phyloP scores from a whole-genome alignment of 2,329 filamentous ascomycete genomes.

The Stenocarpella maydis region DNA sequence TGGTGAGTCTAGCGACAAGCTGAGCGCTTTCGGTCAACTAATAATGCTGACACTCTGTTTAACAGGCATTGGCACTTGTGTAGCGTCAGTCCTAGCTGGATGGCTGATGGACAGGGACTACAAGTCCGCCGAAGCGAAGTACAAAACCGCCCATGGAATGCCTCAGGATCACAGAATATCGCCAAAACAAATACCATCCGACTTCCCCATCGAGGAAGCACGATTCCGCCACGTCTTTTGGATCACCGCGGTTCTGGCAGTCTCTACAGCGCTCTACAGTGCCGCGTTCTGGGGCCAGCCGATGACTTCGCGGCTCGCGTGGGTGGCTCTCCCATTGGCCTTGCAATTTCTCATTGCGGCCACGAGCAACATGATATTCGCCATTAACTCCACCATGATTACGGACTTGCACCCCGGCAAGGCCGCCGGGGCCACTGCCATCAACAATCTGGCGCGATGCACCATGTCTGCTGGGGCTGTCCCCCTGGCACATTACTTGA shows the following conservation, averaged over 20 bases:
- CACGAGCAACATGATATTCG: slow-evolving; percentile 48
- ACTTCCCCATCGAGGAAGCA: slow-evolving; percentile 38
- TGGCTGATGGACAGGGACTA: slow-evolving; percentile 45
- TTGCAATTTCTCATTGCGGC: slow-evolving; percentile 48
- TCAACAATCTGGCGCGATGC: slow-evolving; percentile 47
- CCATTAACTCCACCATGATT: slow-evolving; percentile 45
- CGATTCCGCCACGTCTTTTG: slow-evolving; percentile 50
- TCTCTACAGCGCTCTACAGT: slow-evolving; percentile 46
- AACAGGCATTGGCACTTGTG: slow-evolving; percentile 43
- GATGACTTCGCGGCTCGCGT: slow-evolving; percentile 34
- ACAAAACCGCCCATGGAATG: slow-evolving; percentile 4
- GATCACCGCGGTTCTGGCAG: slow-evolving; percentile 48
- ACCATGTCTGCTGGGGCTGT: slow-evolving; percentile 42
- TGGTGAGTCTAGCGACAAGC: background rate
- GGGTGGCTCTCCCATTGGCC: slow-evolving; percentile 40
- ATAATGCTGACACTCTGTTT: slow-evolving; percentile 35
- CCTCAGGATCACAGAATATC: background rate
- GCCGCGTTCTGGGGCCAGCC: background rate
- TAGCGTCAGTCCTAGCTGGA: slow-evolving; percentile 42
- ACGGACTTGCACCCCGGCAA: slow-evolving; percentile 44
- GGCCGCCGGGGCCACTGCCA: slow-evolving; percentile 45
- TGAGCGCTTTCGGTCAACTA: too few species aligned
- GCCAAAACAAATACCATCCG: background rate
- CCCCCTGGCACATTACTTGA: slow-evolving; percentile 36
- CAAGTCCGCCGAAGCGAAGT: background rate